phyloP scores from a whole-genome alignment of 352 stramenopile genomes.

The Pythium aphanidermatum region DNA sequence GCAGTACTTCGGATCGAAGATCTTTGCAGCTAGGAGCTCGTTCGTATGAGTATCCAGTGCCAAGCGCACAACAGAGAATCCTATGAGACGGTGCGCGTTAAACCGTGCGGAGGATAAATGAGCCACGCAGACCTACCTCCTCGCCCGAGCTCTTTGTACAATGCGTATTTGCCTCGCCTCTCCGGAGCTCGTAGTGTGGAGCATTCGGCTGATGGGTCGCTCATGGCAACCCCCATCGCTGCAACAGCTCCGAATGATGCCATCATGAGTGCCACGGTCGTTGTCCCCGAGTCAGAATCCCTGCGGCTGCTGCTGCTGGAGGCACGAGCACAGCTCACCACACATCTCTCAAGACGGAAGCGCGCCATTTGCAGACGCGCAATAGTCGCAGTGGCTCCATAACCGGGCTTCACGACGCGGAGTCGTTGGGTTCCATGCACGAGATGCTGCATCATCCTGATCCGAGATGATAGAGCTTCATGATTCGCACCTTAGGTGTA shows the following conservation, averaged over 20 bases:
- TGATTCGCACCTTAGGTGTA: conserved; percentile 2
- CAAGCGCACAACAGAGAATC: conserved; percentile 62
- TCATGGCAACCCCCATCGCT: conserved; percentile 1
- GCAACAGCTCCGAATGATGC: not conserved
- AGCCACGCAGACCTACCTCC: conserved; percentile 27
- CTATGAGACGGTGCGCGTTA: conserved; percentile 20
- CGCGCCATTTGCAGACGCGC: too few relatives aligned
- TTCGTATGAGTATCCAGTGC: conserved; percentile 49
- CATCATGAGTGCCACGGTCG: too few relatives aligned
- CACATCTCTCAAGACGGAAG: too few relatives aligned
- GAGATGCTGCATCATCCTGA: conserved; percentile 5
- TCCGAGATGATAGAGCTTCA: not conserved
- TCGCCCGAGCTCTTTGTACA: conserved; percentile 61
- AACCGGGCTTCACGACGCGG: too few relatives aligned
- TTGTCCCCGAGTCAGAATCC: too few relatives aligned
- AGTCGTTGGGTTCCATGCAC: not conserved
- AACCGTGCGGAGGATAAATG: conserved; percentile 1
- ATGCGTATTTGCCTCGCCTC: conserved; percentile 32
- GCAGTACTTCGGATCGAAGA: conserved; percentile 58
- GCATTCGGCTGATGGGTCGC: not conserved
- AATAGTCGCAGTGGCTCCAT: not conserved
- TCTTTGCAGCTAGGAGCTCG: conserved; percentile 57
- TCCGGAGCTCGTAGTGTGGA: conserved; percentile 1
- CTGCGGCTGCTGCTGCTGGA: too few relatives aligned
- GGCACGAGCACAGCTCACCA: too few relatives aligned